Conservation (phyloP, 805 yeast species). For the Lachancea nothofagi region DNA sequence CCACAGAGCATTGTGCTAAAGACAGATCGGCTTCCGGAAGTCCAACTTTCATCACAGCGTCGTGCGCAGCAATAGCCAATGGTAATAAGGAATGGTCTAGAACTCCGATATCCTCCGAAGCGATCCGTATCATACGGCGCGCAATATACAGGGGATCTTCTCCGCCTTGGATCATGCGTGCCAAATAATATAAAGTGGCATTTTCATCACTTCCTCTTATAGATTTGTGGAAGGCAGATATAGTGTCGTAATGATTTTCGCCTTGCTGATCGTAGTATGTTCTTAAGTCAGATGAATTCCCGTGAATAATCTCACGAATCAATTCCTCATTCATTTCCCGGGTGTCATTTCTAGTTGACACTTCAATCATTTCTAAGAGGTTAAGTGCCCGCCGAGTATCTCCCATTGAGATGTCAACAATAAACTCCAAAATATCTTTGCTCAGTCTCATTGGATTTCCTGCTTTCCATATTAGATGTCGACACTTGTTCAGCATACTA, state of each 20-base stretch:
- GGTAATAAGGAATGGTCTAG: conserved; percentile 80
- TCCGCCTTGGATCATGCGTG: conserved; percentile 86
- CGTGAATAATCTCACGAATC: conserved; percentile 40
- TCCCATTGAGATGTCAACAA: conserved; percentile 75
- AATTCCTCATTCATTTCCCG: conserved; percentile 22
- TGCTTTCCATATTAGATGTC: conserved; percentile 45
- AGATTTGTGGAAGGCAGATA: conserved; percentile 91
- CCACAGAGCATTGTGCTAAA: conserved; percentile 89
- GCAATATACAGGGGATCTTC: conserved; percentile 90
- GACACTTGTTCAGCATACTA: conserved; percentile 49
- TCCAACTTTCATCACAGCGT: conserved; percentile 85
- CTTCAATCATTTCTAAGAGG: conserved; percentile 67
- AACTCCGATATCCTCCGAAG: conserved; percentile 90
- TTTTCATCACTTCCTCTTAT: conserved; percentile 86
- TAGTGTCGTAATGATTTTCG: conserved; percentile 90
- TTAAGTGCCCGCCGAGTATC: conserved; percentile 85
- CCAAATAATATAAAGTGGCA: conserved; percentile 83
- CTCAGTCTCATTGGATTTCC: conserved; percentile 42
- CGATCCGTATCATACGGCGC: conserved; percentile 87
- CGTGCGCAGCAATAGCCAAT: conserved; percentile 78
- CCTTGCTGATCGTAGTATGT: conserved; percentile 73
- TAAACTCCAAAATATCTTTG: conserved; percentile 55
- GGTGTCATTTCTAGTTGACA: conserved; percentile 54
- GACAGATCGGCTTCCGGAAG: conserved; percentile 91
- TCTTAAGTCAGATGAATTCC: conserved; percentile 40